Evolutionary conservation across 2,329 filamentous ascomycete species (phyloP).

Genomic region (Fusarium vanettenii): DNA sequence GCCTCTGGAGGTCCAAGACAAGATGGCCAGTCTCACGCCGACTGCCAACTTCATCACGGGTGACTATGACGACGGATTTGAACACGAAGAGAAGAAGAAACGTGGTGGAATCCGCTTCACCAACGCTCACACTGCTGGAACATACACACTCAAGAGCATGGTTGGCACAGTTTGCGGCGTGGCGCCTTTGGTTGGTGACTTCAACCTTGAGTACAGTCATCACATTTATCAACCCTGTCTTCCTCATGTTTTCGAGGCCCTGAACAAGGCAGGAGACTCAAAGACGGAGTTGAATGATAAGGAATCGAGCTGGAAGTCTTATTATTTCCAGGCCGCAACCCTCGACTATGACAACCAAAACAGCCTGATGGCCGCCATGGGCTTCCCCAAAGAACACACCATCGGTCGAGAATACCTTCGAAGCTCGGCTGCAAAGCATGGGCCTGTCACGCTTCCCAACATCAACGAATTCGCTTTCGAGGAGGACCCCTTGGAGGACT

Average conservation of each 20-base stretch:
- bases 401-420: constrained; percentile 47
- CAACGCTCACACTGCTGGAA: constrained; percentile 54
- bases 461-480: constrained; percentile 52
- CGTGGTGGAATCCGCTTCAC: constrained; percentile 55
- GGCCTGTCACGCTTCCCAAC: constrained; percentile 43
- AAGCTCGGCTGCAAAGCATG: constrained; percentile 45
- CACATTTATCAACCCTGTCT: constrained; percentile 59
- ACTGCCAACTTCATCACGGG: constrained; percentile 50
- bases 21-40: constrained; percentile 45
- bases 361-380: constrained; percentile 46
- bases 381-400: constrained; percentile 43
- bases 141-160: constrained; percentile 58
- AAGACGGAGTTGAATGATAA: constrained; percentile 8
- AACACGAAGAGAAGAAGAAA: constrained; percentile 31
- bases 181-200: constrained; percentile 55
- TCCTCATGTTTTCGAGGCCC: constrained; percentile 51
- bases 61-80: constrained; percentile 51
- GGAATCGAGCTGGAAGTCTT: constrained; percentile 46
- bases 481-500: constrained; percentile 47
- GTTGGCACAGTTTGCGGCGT: constrained; percentile 56
- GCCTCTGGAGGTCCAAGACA: constrained; percentile 46
- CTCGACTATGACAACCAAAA: constrained; percentile 50
- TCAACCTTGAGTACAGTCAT: constrained; percentile 55
- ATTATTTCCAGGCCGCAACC: constrained; percentile 50
- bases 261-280: constrained; percentile 43